Conservation (phyloP, 1,284 basidiomycete species). For the Salmacisia buchloeana region DNA sequence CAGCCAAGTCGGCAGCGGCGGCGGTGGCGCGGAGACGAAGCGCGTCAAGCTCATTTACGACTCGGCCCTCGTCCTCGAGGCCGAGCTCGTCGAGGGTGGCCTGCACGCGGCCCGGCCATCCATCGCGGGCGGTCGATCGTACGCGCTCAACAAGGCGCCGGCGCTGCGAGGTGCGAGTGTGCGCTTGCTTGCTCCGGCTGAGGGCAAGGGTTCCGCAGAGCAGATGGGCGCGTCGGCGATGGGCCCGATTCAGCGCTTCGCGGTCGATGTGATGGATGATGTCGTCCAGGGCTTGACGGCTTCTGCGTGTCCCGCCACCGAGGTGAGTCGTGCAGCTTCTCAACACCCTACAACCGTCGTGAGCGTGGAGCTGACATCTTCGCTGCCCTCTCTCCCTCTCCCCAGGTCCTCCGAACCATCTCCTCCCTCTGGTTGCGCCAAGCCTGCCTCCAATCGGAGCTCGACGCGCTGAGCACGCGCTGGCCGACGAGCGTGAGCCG, state of each 20-base stretch:
- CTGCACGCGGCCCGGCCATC: neutral
- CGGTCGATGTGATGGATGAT: neutral
- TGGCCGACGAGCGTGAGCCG: neutral
- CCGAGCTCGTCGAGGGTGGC: conserved; percentile 16
- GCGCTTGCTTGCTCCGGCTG: neutral
- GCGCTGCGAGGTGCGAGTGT: neutral
- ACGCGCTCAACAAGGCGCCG: neutral
- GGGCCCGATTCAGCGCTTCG: neutral
- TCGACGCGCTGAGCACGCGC: neutral
- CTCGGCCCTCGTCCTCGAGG: conserved; percentile 29
- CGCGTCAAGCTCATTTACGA: conserved; percentile 14
- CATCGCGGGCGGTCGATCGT: neutral
- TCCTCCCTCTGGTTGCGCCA: neutral
- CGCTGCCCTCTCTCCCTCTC: neutral
- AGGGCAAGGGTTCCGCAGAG: neutral
- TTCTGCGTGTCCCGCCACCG: neutral
- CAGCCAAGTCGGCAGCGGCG: conserved; percentile 14
- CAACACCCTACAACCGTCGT: neutral
- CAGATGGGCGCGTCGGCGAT: no score
- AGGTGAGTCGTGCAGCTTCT: neutral
- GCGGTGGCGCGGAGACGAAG: conserved; percentile 14
- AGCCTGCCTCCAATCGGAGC: neutral
- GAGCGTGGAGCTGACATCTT: neutral
- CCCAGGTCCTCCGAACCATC: neutral
- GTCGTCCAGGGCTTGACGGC: neutral